Evolutionary conservation across 352 stramenopile species (phyloP).

Genomic region (Phytophthora europaea): DNA sequence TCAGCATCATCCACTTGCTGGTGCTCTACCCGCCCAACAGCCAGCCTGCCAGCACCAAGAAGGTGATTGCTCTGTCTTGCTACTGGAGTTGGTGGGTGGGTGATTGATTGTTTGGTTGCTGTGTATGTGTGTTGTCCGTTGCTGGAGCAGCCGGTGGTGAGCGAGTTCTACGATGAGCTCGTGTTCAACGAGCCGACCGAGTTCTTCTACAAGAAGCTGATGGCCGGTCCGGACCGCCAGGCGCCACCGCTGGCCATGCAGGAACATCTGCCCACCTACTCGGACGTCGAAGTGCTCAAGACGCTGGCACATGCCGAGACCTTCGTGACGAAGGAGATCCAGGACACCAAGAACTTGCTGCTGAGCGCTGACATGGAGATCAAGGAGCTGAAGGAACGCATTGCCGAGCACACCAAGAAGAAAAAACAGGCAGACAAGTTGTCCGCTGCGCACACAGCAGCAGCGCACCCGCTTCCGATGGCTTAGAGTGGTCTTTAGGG

Average conservation of each 20-base stretch:
- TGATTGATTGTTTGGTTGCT: not conserved
- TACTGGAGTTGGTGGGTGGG: not conserved
- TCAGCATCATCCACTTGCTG: conserved; percentile 93
- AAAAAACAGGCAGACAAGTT: conserved; percentile 76
- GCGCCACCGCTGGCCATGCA: conserved; percentile 76
- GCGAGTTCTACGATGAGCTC: conserved; percentile 98
- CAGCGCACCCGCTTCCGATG: not conserved
- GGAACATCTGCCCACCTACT: conserved; percentile 90
- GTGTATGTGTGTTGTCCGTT: not conserved
- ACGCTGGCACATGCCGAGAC: conserved; percentile 84
- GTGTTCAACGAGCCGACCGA: conserved; percentile 98
- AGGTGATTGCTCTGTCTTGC: conserved; percentile 51
- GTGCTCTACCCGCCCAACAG: conserved; percentile 87
- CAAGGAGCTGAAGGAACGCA: conserved; percentile 79
- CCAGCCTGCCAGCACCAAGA: conserved; percentile 91
- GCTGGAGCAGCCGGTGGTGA: conserved; percentile 89
- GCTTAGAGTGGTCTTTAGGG: not conserved
- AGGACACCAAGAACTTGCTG: conserved; percentile 78
- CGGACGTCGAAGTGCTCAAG: conserved; percentile 91
- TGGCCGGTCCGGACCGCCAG: conserved; percentile 71
- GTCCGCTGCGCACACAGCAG: conserved; percentile 28
- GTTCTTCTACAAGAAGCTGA: conserved; percentile 96
- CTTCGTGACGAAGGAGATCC: conserved; percentile 81
- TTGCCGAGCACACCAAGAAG: conserved; percentile 82
- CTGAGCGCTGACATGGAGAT: conserved; percentile 75